Evolutionary conservation across 1,284 basidiomycete species (phyloP), one percentile per base, ranked within the genome.

Genomic region (Fomes fomentarius): DNA sequence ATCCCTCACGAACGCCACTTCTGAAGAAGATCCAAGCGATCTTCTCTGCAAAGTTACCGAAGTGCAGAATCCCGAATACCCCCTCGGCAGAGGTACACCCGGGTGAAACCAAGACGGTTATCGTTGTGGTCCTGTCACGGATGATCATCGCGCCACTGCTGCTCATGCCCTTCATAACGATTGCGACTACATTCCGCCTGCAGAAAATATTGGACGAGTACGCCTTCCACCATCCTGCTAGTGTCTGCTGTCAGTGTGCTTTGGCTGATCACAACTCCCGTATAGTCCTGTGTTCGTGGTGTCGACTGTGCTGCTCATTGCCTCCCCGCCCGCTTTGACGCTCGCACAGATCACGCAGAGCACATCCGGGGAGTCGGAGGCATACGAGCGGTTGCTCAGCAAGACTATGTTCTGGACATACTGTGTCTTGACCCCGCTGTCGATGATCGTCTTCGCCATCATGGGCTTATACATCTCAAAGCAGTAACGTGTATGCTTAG

Each of bases 331-430:
- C 0, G 93, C 93, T 1, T 71, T 93, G 59, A 91, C 91, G 2
- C 81, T 93, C 25, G 89, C 90, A 6, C 91, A 96, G 78, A 94
- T 96, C 66, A 94, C 93, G 1, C 91, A 93, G 72, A 91, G 91
- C 4, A 91, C 86, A 2, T 89, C 87, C 1, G 92, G 92, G 10
- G 91, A n/a, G n/a, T n/a, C n/a, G n/a, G n/a, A 94, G 66, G 89
- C 92, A 0, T 96, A 97, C 67, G 95, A 98, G 72, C 79, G 93
- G 6, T 80, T 98, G 44, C 92, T 98, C 66, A 89, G 85, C 56
- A 76, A 84, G 24, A 92, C 91, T 0, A 85, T 93, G 47, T 93
- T 92, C 69, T 92, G 91, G 90, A 78, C 85, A 3, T 93, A 92
- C 64, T 90, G 87, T 66, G 74, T 93, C 22, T 75, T 94, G 50